Evolutionary conservation across 1,139 yeast species (phyloP), one percentile per base, ranked within the genome.

Genomic region (Taphrina flavorubra): DNA sequence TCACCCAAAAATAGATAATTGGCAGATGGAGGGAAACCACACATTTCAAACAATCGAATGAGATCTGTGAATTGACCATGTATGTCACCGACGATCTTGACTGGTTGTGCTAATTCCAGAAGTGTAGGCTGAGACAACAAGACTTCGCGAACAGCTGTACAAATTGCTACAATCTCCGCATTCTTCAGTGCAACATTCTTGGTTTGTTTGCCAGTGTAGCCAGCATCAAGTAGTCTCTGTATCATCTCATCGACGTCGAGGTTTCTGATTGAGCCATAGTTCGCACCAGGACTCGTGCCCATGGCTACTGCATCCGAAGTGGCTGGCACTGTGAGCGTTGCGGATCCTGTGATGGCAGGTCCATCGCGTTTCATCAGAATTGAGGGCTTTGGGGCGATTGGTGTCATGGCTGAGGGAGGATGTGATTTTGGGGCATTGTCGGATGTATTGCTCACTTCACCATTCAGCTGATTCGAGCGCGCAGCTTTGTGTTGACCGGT

Each of bases 1-100:
- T 94, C 99, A 16, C 99, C 99, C 69, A 94, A 79, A 74, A 94
- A 92, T 72, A 94, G 81, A 79, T 92, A 94, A 78, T 94, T 94
- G 20, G 97, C 86, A 72, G 90, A 86, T 1, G 99, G 99, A n/a
- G 99, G 99, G 79, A 91, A 94, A 31, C 98, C 99, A 81, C 98
- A 92, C 81, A 90, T 91, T 63, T 96, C 92, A 78, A 94, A 94
- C 74, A 94, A 84, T 73, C 98, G 85, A 72, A 94, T 87, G 74
- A 94, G 81, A 79, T 94, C 99, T 66, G 92, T 90, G 78, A 88
- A 94, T 78, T 94, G 99, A 20, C 99, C 98, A 79, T 94, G 99
- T 49, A 94, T 96, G 77, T 94, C 99, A 58, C 98, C 99, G 6
- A 92, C 98, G 51, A 94, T 92, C 79, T 94, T 94, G 18, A 94